Base-by-base conservation (phyloP, 202 grass and related monocot species). In the Zizania palustris region DNA sequence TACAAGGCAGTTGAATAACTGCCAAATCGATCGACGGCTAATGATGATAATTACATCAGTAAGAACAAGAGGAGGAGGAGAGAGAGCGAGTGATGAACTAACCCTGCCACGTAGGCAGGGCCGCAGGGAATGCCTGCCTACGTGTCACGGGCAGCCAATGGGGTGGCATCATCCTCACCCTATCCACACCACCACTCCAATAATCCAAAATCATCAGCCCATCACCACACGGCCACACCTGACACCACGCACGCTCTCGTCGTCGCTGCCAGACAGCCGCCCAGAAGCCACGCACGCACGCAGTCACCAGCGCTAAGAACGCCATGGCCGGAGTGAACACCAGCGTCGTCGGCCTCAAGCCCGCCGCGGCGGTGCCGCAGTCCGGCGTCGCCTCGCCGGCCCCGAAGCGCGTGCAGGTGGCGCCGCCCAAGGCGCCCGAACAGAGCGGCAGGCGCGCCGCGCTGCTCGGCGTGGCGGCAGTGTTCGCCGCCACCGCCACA, bases 111-210 rank as follows among this genome's bases (percentile, higher is more conserved):
- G 0, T 72, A 9, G 49, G 67, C 48, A 65, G 46, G 39, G 8
- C 6, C 40, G 67, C 48, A 65, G 46, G 39, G 8, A 45, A 60
- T 53, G n/a, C 3, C 59, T 42, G 3, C 66, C 35, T 66, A 45
- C 10, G 45, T 78, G 53, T 16, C 50, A 43, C 19, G 9, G 39
- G 15, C 66, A 60, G 45, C 82, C 94, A 93, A 97, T 91, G 72
- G 60, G 63, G 20, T 77, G 4, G 33, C 39, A 84, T 79, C 82
- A 85, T 86, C 88, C 91, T 97, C 91, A 93, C 85, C 91, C 86
- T 97, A 93, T 97, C 94, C 91, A 88, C 88, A 85, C 79, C 88
- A 83, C 86, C 83, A 71, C 54, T 58, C 42, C 22, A n/a, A n/a
- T n/a, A n/a, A n/a, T n/a, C n/a, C n/a, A n/a, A n/a, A n/a, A n/a